Percentiles rank a stretch among this genome's conserved stretches.
phyloP scores from a whole-genome alignment of 2,329 filamentous ascomycete genomes.

The Arthroderma sp. region DNA sequence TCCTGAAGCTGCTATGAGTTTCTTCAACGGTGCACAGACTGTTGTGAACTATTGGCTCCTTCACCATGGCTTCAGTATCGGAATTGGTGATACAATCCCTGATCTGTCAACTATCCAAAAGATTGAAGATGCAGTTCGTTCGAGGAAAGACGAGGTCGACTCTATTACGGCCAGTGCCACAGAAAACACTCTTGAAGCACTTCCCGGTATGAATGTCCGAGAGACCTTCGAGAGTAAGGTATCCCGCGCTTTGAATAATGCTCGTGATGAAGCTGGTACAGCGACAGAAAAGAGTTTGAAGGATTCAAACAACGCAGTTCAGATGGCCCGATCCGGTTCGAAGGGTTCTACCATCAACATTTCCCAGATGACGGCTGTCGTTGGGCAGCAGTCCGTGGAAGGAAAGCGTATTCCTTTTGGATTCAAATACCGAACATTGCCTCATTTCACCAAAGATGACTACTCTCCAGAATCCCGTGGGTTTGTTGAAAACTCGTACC shows the following conservation, averaged over 20 bases:
- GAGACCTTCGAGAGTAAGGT: conserved; percentile 98
- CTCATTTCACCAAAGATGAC: conserved; percentile 98
- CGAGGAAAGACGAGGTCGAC: conserved; percentile 70
- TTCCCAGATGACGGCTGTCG: conserved; percentile 96
- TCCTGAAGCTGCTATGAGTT: conserved; percentile 71
- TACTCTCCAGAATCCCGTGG: conserved; percentile 94
- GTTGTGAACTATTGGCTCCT: conserved; percentile 96
- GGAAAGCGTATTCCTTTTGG: conserved; percentile 98
- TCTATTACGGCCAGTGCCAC: conserved; percentile 66
- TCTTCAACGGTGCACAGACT: conserved; percentile 90
- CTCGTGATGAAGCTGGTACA: conserved; percentile 91
- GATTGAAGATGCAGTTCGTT: conserved; percentile 69
- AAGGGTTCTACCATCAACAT: conserved; percentile 99
- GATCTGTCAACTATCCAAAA: conserved; percentile 71
- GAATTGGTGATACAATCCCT: conserved; percentile 95
- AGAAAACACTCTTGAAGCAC: conserved; percentile 74
- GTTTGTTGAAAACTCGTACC: conserved; percentile 97
- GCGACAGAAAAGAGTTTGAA: conserved; percentile 85
- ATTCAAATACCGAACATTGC: conserved; percentile 94
- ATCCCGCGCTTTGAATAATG: conserved; percentile 82
- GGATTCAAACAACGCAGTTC: conserved; percentile 89
- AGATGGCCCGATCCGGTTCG: conserved; percentile 92
- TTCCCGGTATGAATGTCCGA: conserved; percentile 96
- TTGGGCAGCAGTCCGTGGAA: conserved; percentile 96
- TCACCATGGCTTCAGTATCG: conserved; percentile 93